Base-by-base conservation (phyloP, 2,329 filamentous ascomycete genomes). In the Fusarium nisikadoi region DNA sequence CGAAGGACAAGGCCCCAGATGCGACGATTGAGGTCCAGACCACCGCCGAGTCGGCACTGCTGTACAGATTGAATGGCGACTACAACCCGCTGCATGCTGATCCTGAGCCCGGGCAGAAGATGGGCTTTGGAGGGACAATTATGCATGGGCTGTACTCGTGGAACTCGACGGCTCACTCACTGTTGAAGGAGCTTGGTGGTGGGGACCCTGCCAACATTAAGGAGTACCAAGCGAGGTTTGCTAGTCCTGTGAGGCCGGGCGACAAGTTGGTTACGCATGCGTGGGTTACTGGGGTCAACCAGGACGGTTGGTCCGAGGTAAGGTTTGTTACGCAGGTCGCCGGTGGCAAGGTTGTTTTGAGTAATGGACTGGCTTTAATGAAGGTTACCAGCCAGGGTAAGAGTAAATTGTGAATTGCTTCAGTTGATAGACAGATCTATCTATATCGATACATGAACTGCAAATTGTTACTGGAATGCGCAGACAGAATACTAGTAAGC, bases 81-180 rank as follows among this genome's bases (percentile, higher is more conserved):
- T 86, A 86, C 73, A 86, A 86, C 66, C 84, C 85, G 11, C 77
- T 85, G 49, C 84, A 85, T 70, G 84, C 80, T 2, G 82, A 83
- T 55, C 82, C 83, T n/a, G 80, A 76, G 20, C 83, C 83, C 45
- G 83, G 83, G 2, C 75, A 76, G 67, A 77, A 79, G 10, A 82
- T 83, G 13, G 85, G 85, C 19, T 86, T 86, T 71, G 82, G 82
- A 41, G 83, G 83, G 2, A 79, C 80, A 8, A 86, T 86, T 59
- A 74, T 86, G 52, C 84, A 86, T 59, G 84, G 84, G 2, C 75
- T 86, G 35, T 82, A 81, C 13, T 86, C 83, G 20, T 86, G 84
- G 83, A 86, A 86, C 68, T 83, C 84, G 60, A 82, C 81, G 3
- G 84, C 84, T 20, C 83, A 84, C 65, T 81, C 80, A 6, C 57